Conservation (phyloP, 352 stramenopile genomes). For the Phytophthora megakarya region DNA sequence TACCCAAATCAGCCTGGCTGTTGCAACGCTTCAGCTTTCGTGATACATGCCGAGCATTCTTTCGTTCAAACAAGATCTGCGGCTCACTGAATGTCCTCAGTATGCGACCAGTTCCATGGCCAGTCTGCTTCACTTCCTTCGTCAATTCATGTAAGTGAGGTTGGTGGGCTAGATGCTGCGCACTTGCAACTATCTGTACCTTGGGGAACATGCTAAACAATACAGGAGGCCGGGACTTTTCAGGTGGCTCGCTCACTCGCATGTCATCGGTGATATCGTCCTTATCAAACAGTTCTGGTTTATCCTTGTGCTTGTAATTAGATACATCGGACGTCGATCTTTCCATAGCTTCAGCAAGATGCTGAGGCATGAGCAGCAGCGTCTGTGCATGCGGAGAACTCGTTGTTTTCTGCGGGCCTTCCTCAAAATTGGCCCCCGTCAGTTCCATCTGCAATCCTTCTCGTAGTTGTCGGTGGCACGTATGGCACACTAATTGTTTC, state of each 20-base stretch:
- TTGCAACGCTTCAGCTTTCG: slow-evolving; percentile 74
- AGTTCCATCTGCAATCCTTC: slow-evolving; percentile 84
- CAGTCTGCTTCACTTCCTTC: slow-evolving; percentile 47
- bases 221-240: slow-evolving; percentile 55
- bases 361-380: slow-evolving; percentile 76
- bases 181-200: slow-evolving; percentile 81
- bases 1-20: slow-evolving; percentile 63
- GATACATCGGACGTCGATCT: slow-evolving; percentile 59
- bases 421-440: slow-evolving; percentile 43
- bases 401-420: slow-evolving; percentile 33
- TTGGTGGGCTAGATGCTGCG: slow-evolving; percentile 78
- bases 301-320: slow-evolving; percentile 70
- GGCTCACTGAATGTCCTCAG: slow-evolving; percentile 64
- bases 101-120: slow-evolving; percentile 33
- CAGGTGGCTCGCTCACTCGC: slow-evolving; percentile 52
- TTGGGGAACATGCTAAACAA: slow-evolving; percentile 88
- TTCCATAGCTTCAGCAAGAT: slow-evolving; percentile 71
- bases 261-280: slow-evolving; percentile 82
- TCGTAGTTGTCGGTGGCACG: slow-evolving; percentile 78
- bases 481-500: slow-evolving; percentile 88
- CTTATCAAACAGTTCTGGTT: slow-evolving; percentile 73
- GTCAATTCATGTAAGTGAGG: slow-evolving; percentile 58
- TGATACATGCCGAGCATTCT: slow-evolving; percentile 41
- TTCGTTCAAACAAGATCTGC: slow-evolving; percentile 45
- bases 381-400: slow-evolving; percentile 52